Percentiles rank a stretch among this genome's conserved stretches.
These are phyloP conservation scores for Amanita thiersii DNA, from an alignment of 768 basidiomycete genomes.

Conservation along the genomic window DNA sequence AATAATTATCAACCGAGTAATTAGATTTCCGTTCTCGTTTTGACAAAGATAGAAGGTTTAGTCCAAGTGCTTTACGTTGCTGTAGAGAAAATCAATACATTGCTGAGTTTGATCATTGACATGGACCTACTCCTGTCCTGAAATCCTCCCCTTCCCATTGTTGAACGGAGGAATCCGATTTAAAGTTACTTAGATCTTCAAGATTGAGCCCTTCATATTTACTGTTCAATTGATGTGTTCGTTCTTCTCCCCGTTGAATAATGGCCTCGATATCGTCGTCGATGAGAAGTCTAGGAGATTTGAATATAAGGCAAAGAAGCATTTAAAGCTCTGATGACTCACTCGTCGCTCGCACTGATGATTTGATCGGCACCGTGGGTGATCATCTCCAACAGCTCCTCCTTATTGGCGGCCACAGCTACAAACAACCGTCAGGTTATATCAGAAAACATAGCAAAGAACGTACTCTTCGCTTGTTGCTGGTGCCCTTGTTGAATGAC, in stretches of 20 bases:
- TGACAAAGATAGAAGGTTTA: conserved; percentile 78
- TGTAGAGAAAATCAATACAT: conserved; percentile 1
- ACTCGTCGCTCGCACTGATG: conserved; percentile 76
- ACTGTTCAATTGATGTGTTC: conserved; percentile 78
- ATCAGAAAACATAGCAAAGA: not conserved
- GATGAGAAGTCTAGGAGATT: conserved; percentile 47
- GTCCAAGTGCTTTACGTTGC: conserved; percentile 60
- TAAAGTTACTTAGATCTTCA: conserved; percentile 96
- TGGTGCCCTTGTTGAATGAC: conserved; percentile 95
- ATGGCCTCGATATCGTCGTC: conserved; percentile 93
- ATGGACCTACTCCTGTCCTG: conserved; percentile 56
- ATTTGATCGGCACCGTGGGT: conserved; percentile 97
- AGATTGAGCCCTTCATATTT: conserved; percentile 92
- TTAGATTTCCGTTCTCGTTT: conserved; percentile 93
- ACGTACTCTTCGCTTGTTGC: conserved; percentile 67
- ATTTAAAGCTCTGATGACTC: conserved; percentile 17
- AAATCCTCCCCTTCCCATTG: conserved; percentile 98
- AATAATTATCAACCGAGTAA: conserved; percentile 93
- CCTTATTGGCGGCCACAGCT: conserved; percentile 87
- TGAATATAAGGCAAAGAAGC: not conserved
- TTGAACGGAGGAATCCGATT: conserved; percentile 83
- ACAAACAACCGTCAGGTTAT: conserved; percentile 2
- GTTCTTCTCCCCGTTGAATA: conserved; percentile 84
- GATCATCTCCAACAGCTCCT: conserved; percentile 97
- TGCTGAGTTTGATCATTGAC: not conserved